Base-by-base conservation (phyloP, 2,329 filamentous ascomycete species). In the Penicillium janthinellum region DNA sequence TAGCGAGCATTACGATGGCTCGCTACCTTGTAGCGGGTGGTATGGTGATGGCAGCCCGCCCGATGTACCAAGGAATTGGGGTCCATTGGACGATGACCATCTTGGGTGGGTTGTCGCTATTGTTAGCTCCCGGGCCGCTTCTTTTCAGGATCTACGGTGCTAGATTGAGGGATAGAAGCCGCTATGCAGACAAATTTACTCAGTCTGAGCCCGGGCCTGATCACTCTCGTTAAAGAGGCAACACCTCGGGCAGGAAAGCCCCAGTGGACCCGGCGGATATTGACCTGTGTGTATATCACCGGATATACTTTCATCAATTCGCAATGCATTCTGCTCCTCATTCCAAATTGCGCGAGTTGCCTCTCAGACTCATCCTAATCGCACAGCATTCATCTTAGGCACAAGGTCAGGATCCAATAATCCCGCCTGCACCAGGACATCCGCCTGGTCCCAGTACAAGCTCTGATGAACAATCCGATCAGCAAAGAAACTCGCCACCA, bases 401-500 rank as follows among this genome's bases (percentile, higher is more conserved):
- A 87, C 78, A 42, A 82, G 67, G 54, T 79, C 79, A 31, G 82
- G 78, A 75, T 87, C 83, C 60, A 88, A 60, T 62, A 87, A 64
- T 0, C 85, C 85, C 4, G 85, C 76, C 69, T 88, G 85, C 55
- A 86, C 81, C 56, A 88, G 71, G 35, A 88, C 85, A 59, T 78
- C 82, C 7, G 85, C 85, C 68, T 88, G 85, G 66, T 88, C 85
- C 85, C 85, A 88, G 64, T 87, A 87, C 5, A 87, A 69, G 57
- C 84, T 79, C 67, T 87, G 84, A 51, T 80, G 81, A 79, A 65
- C 65, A 20, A 74, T 67, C 22, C 67, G 68, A 5, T 71, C 67
- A 2, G 67, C 73, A 39, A 64, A 63, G 49, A 75, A 74, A 42
- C 63, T 68, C 2, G 84, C 83, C 11, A 85, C 80, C 48, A 78